These are phyloP conservation scores for Corniculantispora saksenae DNA, from an alignment of 2,329 filamentous ascomycete species.

Conservation along the genomic window DNA sequence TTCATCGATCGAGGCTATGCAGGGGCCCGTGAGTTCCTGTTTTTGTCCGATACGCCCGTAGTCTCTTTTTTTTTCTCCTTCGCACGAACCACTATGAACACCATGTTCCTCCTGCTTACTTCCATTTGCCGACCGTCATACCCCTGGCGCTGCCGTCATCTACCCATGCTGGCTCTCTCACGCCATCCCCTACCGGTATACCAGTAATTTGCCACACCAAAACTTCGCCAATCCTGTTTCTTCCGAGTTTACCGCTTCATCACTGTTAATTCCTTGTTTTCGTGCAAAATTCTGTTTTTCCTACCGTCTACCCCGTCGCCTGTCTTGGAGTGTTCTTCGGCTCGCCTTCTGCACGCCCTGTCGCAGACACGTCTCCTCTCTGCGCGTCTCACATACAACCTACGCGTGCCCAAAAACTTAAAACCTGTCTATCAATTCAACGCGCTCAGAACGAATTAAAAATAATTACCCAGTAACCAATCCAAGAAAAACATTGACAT, in stretches of 20 bases:
- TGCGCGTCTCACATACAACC: neutral
- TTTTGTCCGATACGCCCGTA: neutral
- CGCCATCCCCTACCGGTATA: neutral
- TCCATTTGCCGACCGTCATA: neutral
- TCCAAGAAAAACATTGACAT: neutral
- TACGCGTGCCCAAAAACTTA: neutral
- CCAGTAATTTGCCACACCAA: conserved; percentile 6
- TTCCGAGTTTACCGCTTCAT: conserved; percentile 1
- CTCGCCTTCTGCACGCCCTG: neutral
- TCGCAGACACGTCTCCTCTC: neutral
- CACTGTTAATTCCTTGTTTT: neutral
- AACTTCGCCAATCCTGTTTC: neutral
- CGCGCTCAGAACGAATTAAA: neutral
- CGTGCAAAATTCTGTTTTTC: neutral
- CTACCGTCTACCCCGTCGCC: neutral
- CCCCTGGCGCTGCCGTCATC: neutral
- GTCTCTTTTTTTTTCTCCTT: too few species aligned
- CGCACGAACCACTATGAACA: too few species aligned
- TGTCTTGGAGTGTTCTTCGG: neutral
- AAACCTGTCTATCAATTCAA: neutral
- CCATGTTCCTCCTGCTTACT: neutral
- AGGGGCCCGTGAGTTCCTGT: neutral
- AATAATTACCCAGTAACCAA: neutral
- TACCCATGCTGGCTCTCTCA: neutral
- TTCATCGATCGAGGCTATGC: conserved; percentile 17